phyloP scores from a whole-genome alignment of 2,329 filamentous ascomycete species.

The Fusarium citri region DNA sequence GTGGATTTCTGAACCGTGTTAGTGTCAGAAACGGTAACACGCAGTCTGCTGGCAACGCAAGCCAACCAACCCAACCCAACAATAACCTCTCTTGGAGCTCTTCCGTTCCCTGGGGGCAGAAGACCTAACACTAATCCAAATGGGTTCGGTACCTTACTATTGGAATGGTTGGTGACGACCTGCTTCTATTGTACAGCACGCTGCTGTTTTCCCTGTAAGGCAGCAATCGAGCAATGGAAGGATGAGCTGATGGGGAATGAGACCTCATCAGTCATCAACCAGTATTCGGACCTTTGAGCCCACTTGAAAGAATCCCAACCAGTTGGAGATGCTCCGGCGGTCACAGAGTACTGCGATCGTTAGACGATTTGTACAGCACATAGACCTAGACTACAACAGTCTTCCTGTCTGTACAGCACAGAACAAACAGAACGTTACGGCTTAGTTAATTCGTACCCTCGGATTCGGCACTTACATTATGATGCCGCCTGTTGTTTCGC shows the following conservation, averaged over 20 bases:
- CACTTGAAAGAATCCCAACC: constrained; percentile 10
- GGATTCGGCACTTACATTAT: constrained; percentile 26
- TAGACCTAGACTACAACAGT: constrained; percentile 2
- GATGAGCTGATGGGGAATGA: constrained; percentile 10
- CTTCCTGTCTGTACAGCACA: not conserved
- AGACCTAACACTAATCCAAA: constrained; percentile 40
- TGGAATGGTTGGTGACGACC: constrained; percentile 32
- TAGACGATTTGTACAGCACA: constrained; percentile 28
- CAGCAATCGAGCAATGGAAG: constrained; percentile 11
- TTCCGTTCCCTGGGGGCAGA: constrained; percentile 17
- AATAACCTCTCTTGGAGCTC: constrained; percentile 13
- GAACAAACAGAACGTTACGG: not conserved
- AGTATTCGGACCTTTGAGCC: constrained; percentile 32
- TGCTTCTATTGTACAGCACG: not conserved
- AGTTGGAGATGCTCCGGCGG: constrained; percentile 6
- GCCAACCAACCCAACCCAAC: constrained; percentile 15
- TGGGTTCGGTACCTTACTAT: constrained; percentile 3
- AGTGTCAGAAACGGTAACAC: constrained; percentile 28
- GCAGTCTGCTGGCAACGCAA: constrained; percentile 7
- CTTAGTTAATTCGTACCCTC: constrained; percentile 15
- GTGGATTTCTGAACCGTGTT: constrained; percentile 30
- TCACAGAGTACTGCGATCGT: constrained; percentile 1
- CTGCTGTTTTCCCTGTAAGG: not conserved
- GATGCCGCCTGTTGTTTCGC: constrained; percentile 12
- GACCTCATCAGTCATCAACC: not conserved